phyloP scores from a whole-genome alignment of 108 stramenopile species.

The Nitzschia sp. region DNA sequence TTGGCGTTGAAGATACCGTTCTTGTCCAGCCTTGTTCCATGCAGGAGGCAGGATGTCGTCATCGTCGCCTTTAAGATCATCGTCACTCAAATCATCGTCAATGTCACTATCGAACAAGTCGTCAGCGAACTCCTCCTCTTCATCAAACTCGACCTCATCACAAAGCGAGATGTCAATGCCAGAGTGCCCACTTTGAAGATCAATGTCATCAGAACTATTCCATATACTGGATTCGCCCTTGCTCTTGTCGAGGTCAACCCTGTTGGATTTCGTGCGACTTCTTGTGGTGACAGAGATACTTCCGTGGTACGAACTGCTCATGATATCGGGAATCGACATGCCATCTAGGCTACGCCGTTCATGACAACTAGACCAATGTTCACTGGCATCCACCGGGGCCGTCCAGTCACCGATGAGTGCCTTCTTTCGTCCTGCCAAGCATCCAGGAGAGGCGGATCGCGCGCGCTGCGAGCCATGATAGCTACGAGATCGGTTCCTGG shows the following conservation, averaged over 20 bases:
- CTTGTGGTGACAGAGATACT: not conserved
- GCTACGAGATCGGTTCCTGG: too few species aligned
- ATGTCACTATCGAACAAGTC: not conserved
- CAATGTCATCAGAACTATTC: not conserved
- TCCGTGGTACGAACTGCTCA: not conserved
- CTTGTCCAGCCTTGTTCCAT: not conserved
- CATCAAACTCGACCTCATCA: not conserved
- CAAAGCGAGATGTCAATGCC: too few species aligned
- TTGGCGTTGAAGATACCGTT: not conserved
- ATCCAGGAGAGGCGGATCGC: not conserved
- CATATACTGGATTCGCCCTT: not conserved
- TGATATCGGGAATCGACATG: not conserved
- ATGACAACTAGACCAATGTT: slow-evolving; percentile 6
- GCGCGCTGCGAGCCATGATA: not conserved
- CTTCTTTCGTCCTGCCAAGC: not conserved
- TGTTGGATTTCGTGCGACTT: not conserved
- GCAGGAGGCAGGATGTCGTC: not conserved
- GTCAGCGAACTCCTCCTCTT: not conserved
- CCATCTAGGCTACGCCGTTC: not conserved
- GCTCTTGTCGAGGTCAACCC: not conserved
- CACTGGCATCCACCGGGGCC: not conserved
- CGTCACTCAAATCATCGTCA: not conserved
- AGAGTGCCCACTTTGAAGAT: too few species aligned
- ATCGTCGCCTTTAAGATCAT: not conserved
- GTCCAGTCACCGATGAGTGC: slow-evolving; percentile 6